Evolutionary conservation across 2,329 filamentous ascomycete genomes (phyloP), one percentile per base, ranked within the genome.

Genomic region (Aureobasidium sp.): DNA sequence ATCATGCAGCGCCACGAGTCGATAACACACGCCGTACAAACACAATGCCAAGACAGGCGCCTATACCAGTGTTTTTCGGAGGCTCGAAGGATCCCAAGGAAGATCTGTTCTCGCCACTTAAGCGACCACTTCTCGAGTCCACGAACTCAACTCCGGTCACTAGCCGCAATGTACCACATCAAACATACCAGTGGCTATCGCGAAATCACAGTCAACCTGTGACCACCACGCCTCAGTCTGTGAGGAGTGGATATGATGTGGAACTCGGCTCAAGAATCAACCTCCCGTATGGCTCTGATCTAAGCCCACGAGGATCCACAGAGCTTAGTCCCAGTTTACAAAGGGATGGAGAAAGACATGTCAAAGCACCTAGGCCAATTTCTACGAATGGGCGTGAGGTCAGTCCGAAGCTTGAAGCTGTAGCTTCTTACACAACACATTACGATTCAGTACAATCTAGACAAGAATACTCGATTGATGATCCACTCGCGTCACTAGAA

Each of bases 21-120:
- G 34, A 24, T 6, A 26, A 17, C 2, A 29, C 24, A 8, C 34
- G 44, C 2, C 37, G 47, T 26, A 29, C 26, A 34, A 26, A 44
- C 12, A 24, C 12, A 1, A 39, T 43, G 13, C 17, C 24, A 26
- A 43, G 10, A 26, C 34, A 43, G 20, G 37, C 39, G 32, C 41
- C 32, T 5, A 43, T 62, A 39, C 59, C 48, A 39, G 48, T 62
- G 12, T 51, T 62, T 1, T 39, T 53, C 9, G 48, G 41, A 17
- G 29, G 41, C 9, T 46, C 48, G 12, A 46, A 46, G 20, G 41
- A 47, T 17, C 61, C 72, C 17, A 72, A 72, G 63, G 66, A 67
- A 5, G 72, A 72, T 44, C 64, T 73, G 32, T 73, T 73, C 63
- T 73, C 71, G 26, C 72, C 72, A 5, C 64, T 73, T 15, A 72